Base-by-base conservation (phyloP, 352 stramenopile genomes). In the Phytophthora capsici region DNA sequence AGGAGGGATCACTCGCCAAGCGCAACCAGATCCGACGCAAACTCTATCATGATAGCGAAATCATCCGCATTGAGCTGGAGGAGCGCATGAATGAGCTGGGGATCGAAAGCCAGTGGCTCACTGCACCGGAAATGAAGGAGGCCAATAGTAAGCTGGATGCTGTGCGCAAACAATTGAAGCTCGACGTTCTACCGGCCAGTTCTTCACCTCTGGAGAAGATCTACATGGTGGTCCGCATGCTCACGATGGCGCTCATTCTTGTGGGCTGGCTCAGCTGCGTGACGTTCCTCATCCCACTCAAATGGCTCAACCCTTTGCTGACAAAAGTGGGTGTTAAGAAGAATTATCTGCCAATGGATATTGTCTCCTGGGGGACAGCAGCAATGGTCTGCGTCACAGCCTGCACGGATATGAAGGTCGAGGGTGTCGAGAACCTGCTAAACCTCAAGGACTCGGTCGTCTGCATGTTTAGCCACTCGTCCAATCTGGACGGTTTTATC, bases 381-480 rank as follows among this genome's bases (percentile, higher is more conserved):
- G 63, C 69, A 12, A 68, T 91, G 69, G 57, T 91, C 4, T 93
- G 75, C 58, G 66, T 90, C 32, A 78, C 71, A 0, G 67, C 74
- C 12, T 86, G 78, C 28, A 78, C 85, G 1, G 76, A 90, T 26
- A 60, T 79, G 4, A 63, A 70, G 34, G 74, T 60, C 0, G 82
- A 92, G 51, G 85, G 84, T 2, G 51, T 55, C 5, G 80, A 91
- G 25, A 73, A 93, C 63, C 46, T 93, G 19, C 7, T 37, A 1
- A 38, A 78, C 38, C 52, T 89, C 20, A 84, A 84, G 28, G 82
- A 91, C 68, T 84, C 87, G 46, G 81, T 90, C 6, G 77, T 93
- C 25, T 88, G 82, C 70, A 93, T 93, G 84, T 95, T 93, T 70
- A 92, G 87, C 66, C 87, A 95, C 63, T 86, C 82, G 28, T 95